phyloP scores from a whole-genome alignment of 768 basidiomycete genomes.

The Amanita fuliginea region DNA sequence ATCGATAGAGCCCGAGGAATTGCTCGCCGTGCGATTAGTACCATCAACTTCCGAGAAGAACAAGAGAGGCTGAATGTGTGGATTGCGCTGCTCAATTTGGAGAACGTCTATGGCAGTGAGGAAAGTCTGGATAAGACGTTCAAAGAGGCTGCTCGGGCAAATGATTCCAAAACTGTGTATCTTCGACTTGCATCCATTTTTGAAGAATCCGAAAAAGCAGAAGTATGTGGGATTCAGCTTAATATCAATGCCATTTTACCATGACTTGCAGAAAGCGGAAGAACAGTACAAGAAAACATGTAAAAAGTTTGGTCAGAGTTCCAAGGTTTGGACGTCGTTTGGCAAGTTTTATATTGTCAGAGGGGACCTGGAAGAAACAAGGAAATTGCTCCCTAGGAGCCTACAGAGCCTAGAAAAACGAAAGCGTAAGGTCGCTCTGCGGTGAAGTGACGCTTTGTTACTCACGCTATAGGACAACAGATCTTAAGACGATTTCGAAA shows the following conservation, averaged over 20 bases:
- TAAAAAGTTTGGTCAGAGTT: slow-evolving; percentile 92
- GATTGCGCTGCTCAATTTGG: slow-evolving; percentile 92
- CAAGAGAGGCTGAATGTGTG: slow-evolving; percentile 94
- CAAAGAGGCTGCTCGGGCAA: slow-evolving; percentile 81
- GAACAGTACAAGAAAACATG: slow-evolving; percentile 79
- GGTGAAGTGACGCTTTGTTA: not conserved
- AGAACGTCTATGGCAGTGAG: slow-evolving; percentile 85
- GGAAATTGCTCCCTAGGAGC: slow-evolving; percentile 78
- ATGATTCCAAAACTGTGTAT: slow-evolving; percentile 89
- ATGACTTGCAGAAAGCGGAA: slow-evolving; percentile 64
- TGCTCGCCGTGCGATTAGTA: slow-evolving; percentile 70
- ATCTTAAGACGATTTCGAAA: slow-evolving; percentile 90
- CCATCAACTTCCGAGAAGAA: slow-evolving; percentile 94
- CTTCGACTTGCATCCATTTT: slow-evolving; percentile 78
- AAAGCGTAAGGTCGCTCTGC: slow-evolving; percentile 63
- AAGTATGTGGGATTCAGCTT: slow-evolving; percentile 33
- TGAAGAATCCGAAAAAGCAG: slow-evolving; percentile 70
- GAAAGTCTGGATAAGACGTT: slow-evolving; percentile 71
- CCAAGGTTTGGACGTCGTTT: slow-evolving; percentile 89
- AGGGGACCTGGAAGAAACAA: slow-evolving; percentile 67
- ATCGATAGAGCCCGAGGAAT: slow-evolving; percentile 89
- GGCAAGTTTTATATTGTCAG: slow-evolving; percentile 72
- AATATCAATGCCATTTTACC: not conserved
- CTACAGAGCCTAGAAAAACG: slow-evolving; percentile 87
- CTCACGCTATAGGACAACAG: slow-evolving; percentile 26